Base-by-base conservation (phyloP, 164 flowering plant species). In the Protea cynaroides region DNA sequence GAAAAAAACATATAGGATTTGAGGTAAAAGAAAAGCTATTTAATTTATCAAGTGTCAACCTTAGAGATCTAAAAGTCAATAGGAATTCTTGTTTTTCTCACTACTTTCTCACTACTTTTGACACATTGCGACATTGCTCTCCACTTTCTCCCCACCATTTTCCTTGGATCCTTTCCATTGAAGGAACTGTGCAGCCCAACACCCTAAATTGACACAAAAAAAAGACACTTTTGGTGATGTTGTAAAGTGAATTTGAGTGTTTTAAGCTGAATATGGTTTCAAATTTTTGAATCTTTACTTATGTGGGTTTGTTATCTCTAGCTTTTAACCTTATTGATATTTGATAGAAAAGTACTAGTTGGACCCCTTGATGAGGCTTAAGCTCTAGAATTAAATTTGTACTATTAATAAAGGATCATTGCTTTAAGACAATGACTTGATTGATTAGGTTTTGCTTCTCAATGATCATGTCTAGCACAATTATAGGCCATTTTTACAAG, bases 121-220 rank as follows among this genome's bases (percentile, higher is more conserved):
- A 58, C 70, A 63, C 65, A 67, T 29, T 56, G 60, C n/a, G n/a
- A n/a, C n/a, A n/a, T n/a, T n/a, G n/a, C n/a, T 49, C 21, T 40
- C 52, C 47, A 59, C 70, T 62, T 49, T 47, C 17, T n/a, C 17
- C 19, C 18, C 55, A 49, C 61, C 34, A 53, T 50, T 44, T 65
- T 62, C 56, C 66, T 70, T 55, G 70, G 74, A 75, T 76, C 69
- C 81, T 80, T 80, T 47, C 64, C 67, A 68, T 62, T 65, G 64
- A 83, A 79, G 77, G 64, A 70, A 76, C 59, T 59, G 61, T 65
- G 70, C 78, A 72, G 81, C 81, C 70, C 73, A 79, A 75, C 79
- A 75, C 71, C 67, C 69, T 76, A 68, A 69, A 62, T 66, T 70
- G 66, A 63, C 62, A 58, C 57, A 56, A 58, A 73, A 74, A 58